A percentile compares a stretch with the other conserved stretches of the same genome.
Evolutionary conservation across 2,329 filamentous ascomycete species (phyloP).

Genomic region (Cladosporium austrohemisphaericum): DNA sequence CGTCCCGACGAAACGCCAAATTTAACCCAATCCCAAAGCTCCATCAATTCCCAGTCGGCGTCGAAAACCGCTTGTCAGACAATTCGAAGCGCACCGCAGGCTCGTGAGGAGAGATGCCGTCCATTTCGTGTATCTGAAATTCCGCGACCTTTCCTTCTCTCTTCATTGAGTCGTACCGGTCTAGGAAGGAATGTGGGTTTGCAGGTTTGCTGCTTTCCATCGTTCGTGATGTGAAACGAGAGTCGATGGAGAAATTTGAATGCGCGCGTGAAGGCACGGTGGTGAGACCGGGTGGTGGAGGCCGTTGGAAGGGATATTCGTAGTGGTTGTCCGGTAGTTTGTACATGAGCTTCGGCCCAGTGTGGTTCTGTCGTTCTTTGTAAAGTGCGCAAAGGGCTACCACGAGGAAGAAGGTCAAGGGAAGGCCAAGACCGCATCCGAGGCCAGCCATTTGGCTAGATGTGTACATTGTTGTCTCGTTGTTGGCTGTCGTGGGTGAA

Average conservation of each 20-base stretch:
- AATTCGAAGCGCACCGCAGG: slow-evolving; percentile 6
- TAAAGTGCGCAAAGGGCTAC: slow-evolving; percentile 22
- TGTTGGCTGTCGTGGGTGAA: not conserved
- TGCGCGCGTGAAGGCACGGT: not conserved
- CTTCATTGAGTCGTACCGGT: slow-evolving; percentile 20
- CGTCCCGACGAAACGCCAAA: not conserved
- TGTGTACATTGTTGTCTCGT: slow-evolving; percentile 20
- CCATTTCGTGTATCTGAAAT: slow-evolving; percentile 14
- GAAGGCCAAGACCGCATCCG: slow-evolving; percentile 27
- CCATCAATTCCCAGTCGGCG: not conserved
- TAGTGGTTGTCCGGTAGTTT: slow-evolving; percentile 29
- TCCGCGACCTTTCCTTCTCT: slow-evolving; percentile 8
- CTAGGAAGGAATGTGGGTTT: slow-evolving; percentile 19
- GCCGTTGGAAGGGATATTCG: slow-evolving; percentile 23
- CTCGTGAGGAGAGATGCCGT: slow-evolving; percentile 11
- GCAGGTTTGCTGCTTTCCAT: slow-evolving; percentile 15
- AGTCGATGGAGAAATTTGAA: slow-evolving; percentile 9
- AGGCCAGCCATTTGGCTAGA: slow-evolving; percentile 28
- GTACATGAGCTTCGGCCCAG: slow-evolving; percentile 30
- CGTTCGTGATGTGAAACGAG: slow-evolving; percentile 3
- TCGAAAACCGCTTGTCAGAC: slow-evolving; percentile 13
- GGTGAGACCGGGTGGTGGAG: slow-evolving; percentile 3
- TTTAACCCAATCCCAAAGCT: not conserved
- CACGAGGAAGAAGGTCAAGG: slow-evolving; percentile 26
- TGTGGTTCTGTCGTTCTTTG: slow-evolving; percentile 21